Evolutionary conservation across 371 early-diverging fungal species (phyloP), one percentile per base, ranked within the genome.

Genomic region (Lichtheimia corymbifera): DNA sequence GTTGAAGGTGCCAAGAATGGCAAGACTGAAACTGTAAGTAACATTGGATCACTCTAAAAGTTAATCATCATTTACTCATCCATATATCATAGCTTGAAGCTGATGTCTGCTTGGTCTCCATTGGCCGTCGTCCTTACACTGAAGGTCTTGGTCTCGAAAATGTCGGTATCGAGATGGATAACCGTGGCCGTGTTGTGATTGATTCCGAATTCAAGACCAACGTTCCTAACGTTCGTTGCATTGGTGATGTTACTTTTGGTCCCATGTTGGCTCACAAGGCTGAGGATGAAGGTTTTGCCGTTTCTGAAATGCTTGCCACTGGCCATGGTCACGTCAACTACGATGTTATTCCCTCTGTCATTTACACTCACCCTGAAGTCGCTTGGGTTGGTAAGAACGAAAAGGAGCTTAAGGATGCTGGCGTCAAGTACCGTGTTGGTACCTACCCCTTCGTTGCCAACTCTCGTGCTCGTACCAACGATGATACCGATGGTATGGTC

Each of bases 191-290:
- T 35, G 84, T 97, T 58, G 87, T 89, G 60, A 83, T 94, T 66
- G 95, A 94, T 72, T 82, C 85, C 50, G 87, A 91, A 65, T 97
- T 93, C 91, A 89, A 89, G 78, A 98, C 98, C 64, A 88, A 90
- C 55, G 88, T 95, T 49, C 77, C 92, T 61, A 83, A 83, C 83
- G 91, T 98, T 65, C 91, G 93, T 66, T 96, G 95, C 74, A 97
- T 98, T 73, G 99, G 99, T 73, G 99, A 98, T 80, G 97, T 85
- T 56, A 96, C 96, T 61, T 88, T 89, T 54, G 98, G 98, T 53
- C 94, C 97, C 57, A 98, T 98, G 98, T 87, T 98, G 80, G 98
- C 98, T 44, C 98, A 98, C 91, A 98, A 98, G 88, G 97, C 98
- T 59, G 98, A 98, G 79, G 98, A 98, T 81, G 98, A 98, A 80